Conservation (phyloP, 75 land plant genomes). For the Pseudotsuga menziesii region DNA sequence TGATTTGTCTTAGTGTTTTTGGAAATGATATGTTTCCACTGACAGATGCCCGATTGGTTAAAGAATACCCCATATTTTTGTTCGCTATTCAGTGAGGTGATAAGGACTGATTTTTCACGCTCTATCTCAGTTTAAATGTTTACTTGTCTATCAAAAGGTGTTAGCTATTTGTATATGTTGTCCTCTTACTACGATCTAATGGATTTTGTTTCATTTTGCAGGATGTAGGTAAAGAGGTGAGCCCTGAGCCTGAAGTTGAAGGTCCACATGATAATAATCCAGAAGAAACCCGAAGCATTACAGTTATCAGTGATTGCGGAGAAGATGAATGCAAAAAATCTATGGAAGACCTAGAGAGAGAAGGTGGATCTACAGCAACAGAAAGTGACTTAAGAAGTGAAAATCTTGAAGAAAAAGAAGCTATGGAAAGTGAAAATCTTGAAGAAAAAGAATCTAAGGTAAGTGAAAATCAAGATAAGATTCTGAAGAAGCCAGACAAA, state of each 20-base stretch:
- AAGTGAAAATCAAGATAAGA: slow-evolving; percentile 27
- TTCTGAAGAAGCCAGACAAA: slow-evolving; percentile 79
- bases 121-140: neutral
- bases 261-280: slow-evolving; percentile 4
- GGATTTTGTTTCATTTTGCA: neutral
- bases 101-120: neutral
- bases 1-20: too few relatives aligned
- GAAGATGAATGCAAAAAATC: slow-evolving; percentile 5
- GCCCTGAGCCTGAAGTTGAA: neutral
- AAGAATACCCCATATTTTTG: neutral
- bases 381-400: slow-evolving; percentile 10
- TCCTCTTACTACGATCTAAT: neutral
- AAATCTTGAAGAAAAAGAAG: slow-evolving; percentile 21
- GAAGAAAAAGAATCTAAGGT: slow-evolving; percentile 25
- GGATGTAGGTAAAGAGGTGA: neutral
- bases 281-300: neutral
- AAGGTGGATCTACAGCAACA: neutral
- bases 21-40: too few relatives aligned
- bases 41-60: too few relatives aligned
- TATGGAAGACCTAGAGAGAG: neutral
- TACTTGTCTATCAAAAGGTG: neutral
- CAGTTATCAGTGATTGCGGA: slow-evolving; percentile 7
- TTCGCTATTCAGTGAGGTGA: neutral
- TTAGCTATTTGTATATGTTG: neutral
- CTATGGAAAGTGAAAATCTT: slow-evolving; percentile 13